phyloP scores from a whole-genome alignment of 495 filamentous ascomycete genomes.

The Tuber magnatum region DNA sequence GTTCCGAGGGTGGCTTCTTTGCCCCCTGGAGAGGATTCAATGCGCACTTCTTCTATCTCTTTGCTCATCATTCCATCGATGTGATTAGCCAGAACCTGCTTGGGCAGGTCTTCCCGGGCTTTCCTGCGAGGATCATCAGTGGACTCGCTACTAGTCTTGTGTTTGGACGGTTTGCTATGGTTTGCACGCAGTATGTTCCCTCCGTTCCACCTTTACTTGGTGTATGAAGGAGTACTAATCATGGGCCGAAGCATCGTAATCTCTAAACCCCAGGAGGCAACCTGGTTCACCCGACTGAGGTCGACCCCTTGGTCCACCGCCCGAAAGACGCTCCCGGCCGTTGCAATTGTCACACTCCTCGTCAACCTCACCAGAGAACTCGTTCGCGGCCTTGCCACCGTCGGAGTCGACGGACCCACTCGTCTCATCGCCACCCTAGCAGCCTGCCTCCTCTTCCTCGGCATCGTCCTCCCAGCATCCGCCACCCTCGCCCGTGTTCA shows the following conservation, averaged over 20 bases:
- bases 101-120: constrained; percentile 37
- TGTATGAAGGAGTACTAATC: not conserved
- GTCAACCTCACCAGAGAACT: constrained; percentile 38
- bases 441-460: constrained; percentile 39
- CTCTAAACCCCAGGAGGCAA: constrained; percentile 18
- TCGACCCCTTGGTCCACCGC: constrained; percentile 21
- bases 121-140: constrained; percentile 39
- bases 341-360: constrained; percentile 22
- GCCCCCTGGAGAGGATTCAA: constrained; percentile 48
- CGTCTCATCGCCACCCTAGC: constrained; percentile 25
- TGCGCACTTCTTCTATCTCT: not conserved
- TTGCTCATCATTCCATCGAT: constrained; percentile 4
- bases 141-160: constrained; percentile 43
- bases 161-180: constrained; percentile 28
- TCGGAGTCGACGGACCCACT: constrained; percentile 30
- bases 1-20: constrained; percentile 49
- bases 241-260: constrained; percentile 25
- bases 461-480: constrained; percentile 54
- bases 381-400: not conserved
- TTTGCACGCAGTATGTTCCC: constrained; percentile 33
- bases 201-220: constrained; percentile 10
- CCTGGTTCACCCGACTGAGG: constrained; percentile 13
- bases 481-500: constrained; percentile 63
- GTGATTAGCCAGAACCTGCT: constrained; percentile 39
- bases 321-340: constrained; percentile 15